Evolutionary conservation across 805 yeast genomes (phyloP).

Genomic region (Tetrapisispora iriomotensis): DNA sequence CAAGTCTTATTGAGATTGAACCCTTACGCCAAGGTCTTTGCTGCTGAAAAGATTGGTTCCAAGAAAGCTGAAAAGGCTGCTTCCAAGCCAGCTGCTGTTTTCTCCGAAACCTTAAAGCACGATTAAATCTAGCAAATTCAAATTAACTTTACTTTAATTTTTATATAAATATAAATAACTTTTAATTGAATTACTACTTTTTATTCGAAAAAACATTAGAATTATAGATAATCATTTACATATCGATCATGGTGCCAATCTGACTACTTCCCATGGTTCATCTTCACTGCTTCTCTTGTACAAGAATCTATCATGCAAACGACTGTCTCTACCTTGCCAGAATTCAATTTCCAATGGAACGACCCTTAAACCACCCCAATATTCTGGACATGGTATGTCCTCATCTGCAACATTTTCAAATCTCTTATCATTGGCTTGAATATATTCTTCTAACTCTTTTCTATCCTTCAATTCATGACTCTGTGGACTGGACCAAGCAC

Average conservation of each 20-base stretch:
- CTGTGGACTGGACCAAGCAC: slow-evolving; percentile 97
- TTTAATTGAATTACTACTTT: slow-evolving; percentile 2
- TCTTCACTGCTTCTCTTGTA: slow-evolving; percentile 48
- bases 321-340: slow-evolving; percentile 91
- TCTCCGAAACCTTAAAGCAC: slow-evolving; percentile 57
- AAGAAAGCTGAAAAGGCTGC: slow-evolving; percentile 59
- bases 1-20: slow-evolving; percentile 94
- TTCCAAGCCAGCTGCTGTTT: slow-evolving; percentile 63
- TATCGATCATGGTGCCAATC: slow-evolving; percentile 56
- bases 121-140: slow-evolving; percentile 31
- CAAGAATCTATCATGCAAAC: slow-evolving; percentile 83
- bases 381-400: slow-evolving; percentile 81
- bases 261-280: slow-evolving; percentile 49
- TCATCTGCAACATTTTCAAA: slow-evolving; percentile 52
- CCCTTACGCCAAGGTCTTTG: slow-evolving; percentile 98
- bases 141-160: slow-evolving; percentile 1
- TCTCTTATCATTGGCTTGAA: slow-evolving; percentile 39
- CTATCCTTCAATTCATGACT: slow-evolving; percentile 49
- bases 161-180: neutral
- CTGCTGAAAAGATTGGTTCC: slow-evolving; percentile 85
- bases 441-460: slow-evolving; percentile 50
- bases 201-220: neutral
- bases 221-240: neutral
- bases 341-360: slow-evolving; percentile 88
- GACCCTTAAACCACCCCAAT: slow-evolving; percentile 91